Conservation (phyloP, 352 stramenopile genomes). For the Aphanomyces stellatus region DNA sequence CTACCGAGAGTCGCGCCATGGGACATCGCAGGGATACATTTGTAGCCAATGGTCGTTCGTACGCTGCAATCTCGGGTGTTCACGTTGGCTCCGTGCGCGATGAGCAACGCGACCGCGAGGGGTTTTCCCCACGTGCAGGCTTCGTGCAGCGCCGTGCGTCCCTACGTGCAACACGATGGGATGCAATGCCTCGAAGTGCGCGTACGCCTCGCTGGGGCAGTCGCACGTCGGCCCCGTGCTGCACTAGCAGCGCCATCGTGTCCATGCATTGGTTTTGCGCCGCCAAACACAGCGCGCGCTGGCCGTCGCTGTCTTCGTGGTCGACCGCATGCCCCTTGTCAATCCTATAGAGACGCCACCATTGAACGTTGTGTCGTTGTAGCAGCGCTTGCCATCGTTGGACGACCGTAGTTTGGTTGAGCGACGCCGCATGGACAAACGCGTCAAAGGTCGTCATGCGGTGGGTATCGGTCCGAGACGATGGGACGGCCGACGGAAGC, state of each 20-base stretch:
- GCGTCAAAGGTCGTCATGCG: slow-evolving; percentile 28
- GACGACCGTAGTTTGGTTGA: slow-evolving; percentile 57
- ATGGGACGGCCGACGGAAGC: no score
- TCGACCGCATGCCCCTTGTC: slow-evolving; percentile 37
- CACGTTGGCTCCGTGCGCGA: slow-evolving; percentile 27
- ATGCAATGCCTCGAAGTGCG: not conserved
- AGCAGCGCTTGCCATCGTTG: slow-evolving; percentile 29
- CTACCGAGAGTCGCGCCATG: no score
- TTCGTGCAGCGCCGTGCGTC: slow-evolving; percentile 40
- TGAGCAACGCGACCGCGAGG: slow-evolving; percentile 32
- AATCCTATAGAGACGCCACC: slow-evolving; percentile 31
- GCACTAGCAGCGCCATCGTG: slow-evolving; percentile 42
- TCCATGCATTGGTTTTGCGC: slow-evolving; percentile 53
- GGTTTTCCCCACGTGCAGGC: slow-evolving; percentile 47
- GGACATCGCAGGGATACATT: no score
- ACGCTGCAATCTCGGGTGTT: slow-evolving; percentile 36
- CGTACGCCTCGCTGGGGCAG: slow-evolving; percentile 22
- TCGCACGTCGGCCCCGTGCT: slow-evolving; percentile 33
- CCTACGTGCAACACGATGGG: slow-evolving; percentile 22
- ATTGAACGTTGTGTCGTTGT: not conserved
- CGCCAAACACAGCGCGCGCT: slow-evolving; percentile 37
- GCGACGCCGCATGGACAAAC: slow-evolving; percentile 55
- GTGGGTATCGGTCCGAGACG: not conserved
- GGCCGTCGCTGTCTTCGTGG: slow-evolving; percentile 38
- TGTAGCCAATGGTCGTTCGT: slow-evolving; percentile 1